Percentiles rank a stretch among this genome's conserved stretches.
phyloP scores from a whole-genome alignment of 208 protist genomes.

The Angomonas ambiguus region DNA sequence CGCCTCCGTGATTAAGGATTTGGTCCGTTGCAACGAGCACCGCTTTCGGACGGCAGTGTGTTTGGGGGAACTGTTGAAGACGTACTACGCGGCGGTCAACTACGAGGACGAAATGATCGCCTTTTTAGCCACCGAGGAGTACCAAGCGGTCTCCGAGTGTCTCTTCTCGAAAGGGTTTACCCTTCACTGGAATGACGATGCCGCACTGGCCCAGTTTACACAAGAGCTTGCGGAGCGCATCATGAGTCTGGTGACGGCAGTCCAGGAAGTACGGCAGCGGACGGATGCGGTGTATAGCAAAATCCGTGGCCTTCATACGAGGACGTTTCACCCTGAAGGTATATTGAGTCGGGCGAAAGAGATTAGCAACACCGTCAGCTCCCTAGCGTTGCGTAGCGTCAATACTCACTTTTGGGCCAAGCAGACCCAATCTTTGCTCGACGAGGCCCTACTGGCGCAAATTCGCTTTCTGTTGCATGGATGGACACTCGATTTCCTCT shows the following conservation, averaged over 20 bases:
- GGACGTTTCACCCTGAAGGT: slow-evolving; percentile 47
- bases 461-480: slow-evolving; percentile 61
- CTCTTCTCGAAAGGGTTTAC: slow-evolving; percentile 41
- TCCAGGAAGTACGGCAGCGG: slow-evolving; percentile 56
- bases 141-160: slow-evolving; percentile 53
- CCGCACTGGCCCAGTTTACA: slow-evolving; percentile 39
- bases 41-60: slow-evolving; percentile 62
- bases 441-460: slow-evolving; percentile 60
- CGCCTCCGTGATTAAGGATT: slow-evolving; percentile 25
- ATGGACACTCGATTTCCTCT: slow-evolving; percentile 81
- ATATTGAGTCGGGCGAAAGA: slow-evolving; percentile 56
- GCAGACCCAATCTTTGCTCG: slow-evolving; percentile 64
- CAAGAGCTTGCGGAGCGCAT: slow-evolving; percentile 59
- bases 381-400: slow-evolving; percentile 50
- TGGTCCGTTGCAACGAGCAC: slow-evolving; percentile 58
- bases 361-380: slow-evolving; percentile 45
- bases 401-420: slow-evolving; percentile 66
- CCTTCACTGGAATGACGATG: slow-evolving; percentile 68
- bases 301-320: slow-evolving; percentile 36
- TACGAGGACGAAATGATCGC: slow-evolving; percentile 75
- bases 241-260: slow-evolving; percentile 43
- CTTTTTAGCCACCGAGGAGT: slow-evolving; percentile 72
- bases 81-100: slow-evolving; percentile 68
- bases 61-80: slow-evolving; percentile 51
- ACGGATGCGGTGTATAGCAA: slow-evolving; percentile 47